These are phyloP conservation scores for Fragaria vesca DNA, from an alignment of 306 rosid species.

Conservation along the genomic window DNA sequence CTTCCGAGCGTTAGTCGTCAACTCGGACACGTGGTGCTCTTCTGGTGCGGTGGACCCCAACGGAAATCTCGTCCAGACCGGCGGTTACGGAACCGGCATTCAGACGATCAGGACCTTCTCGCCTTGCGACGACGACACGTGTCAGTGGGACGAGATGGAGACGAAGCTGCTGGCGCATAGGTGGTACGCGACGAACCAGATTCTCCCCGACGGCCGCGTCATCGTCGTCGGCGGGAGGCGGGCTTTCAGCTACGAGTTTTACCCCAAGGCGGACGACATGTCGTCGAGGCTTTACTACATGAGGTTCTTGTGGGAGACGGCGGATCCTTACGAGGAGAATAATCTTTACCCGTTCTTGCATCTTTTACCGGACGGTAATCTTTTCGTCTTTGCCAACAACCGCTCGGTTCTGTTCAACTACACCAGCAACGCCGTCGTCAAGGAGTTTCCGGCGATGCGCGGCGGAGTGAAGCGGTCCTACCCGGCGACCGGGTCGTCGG, in stretches of 20 bases:
- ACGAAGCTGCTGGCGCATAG: conserved; percentile 29
- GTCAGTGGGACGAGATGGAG: conserved; percentile 55
- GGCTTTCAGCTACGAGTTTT: conserved; percentile 58
- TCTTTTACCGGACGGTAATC: conserved; percentile 65
- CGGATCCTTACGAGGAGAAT: conserved; percentile 57
- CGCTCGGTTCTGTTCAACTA: conserved; percentile 53
- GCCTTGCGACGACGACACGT: conserved; percentile 35
- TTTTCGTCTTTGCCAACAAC: conserved; percentile 70
- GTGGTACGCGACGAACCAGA: conserved; percentile 73
- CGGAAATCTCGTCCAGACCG: conserved; percentile 68
- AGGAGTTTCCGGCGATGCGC: conserved; percentile 46
- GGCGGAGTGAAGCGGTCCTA: conserved; percentile 57
- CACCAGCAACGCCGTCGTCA: conserved; percentile 25
- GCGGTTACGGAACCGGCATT: conserved; percentile 65
- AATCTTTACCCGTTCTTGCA: conserved; percentile 89
- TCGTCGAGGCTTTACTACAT: conserved; percentile 21
- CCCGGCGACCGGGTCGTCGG: conserved; percentile 84
- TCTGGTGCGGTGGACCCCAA: conserved; percentile 49
- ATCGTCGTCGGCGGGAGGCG: conserved; percentile 61
- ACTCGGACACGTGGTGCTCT: conserved; percentile 78
- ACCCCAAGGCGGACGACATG: conserved; percentile 35
- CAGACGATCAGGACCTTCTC: conserved; percentile 45
- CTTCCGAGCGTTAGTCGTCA: conserved; percentile 55
- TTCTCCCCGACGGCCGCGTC: conserved; percentile 53
- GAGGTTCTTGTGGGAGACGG: conserved; percentile 51